Base-by-base conservation (phyloP, 2,329 filamentous ascomycete species). In the Sporothrix brunneoviolacea region DNA sequence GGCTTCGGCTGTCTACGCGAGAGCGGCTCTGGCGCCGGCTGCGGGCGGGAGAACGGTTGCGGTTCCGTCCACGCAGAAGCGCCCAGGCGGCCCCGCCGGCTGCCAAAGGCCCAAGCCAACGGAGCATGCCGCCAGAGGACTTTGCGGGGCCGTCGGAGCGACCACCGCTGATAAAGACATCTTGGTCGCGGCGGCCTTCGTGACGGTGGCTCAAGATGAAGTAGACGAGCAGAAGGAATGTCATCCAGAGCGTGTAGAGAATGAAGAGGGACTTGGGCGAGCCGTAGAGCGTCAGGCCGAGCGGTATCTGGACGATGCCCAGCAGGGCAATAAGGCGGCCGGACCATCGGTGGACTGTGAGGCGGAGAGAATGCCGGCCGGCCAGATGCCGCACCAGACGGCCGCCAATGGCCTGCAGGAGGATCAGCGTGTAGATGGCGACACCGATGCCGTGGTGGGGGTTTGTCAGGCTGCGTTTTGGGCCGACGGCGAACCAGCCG, bases 281-380 rank as follows among this genome's bases (percentile, higher is more conserved):
- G 6, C 93, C 93, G 61, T 96, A 98, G 1, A 98, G 74, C 0
- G 91, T 91, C 41, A 98, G 74, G 0, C 93, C 93, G 1, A 98
- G 75, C 0, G 93, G 86, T 10, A 98, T 81, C 64, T 98, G 93
- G 4, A 84, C 78, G 57, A 97, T 83, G 0, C 88, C 93, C 4
- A 98, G 73, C 16, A 97, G 68, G 3, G 87, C 85, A 59, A 91
- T 81, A 1, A 79, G 71, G 51, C 91, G 77, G 16, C 93, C 93
- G 16, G 87, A 70, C 89, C 93, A 96, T 63, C 91, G 86, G 69
- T 98, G 93, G 37, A 97, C 67, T 75, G 86, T 75, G 33, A 74
- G 66, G 18, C 77, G 70, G 13, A 78, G 61, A 16, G 75, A 76
- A 45, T 71, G 73, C 27, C 70, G 73, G 28, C 70, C 68, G 36